These are phyloP conservation scores for Arxiozyma telluris DNA, from an alignment of 1,139 yeast species.

Conservation along the genomic window DNA sequence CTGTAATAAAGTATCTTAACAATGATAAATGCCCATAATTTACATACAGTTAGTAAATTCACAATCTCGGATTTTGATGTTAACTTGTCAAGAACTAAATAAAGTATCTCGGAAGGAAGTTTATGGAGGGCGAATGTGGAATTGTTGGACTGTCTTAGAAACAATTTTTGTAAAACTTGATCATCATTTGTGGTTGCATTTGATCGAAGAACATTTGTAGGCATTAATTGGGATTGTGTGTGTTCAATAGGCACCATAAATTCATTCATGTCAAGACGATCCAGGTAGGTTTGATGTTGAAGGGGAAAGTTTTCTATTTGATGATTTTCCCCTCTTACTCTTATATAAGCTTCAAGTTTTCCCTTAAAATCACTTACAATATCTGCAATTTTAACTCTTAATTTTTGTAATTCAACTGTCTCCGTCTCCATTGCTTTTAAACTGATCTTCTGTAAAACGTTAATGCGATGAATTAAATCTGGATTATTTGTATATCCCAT, in stretches of 20 bases:
- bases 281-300: slow-evolving; percentile 19
- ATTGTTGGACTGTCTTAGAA: neutral
- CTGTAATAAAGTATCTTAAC: slow-evolving; percentile 84
- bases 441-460: slow-evolving; percentile 25
- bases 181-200: neutral
- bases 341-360: slow-evolving; percentile 18
- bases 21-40: slow-evolving; percentile 70
- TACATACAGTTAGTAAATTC: slow-evolving; percentile 65
- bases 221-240: slow-evolving; percentile 10
- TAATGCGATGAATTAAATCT: slow-evolving; percentile 15
- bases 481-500: slow-evolving; percentile 13
- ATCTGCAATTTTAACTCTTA: slow-evolving; percentile 18
- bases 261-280: slow-evolving; percentile 20
- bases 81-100: slow-evolving; percentile 60
- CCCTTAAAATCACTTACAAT: slow-evolving; percentile 24
- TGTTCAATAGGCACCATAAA: slow-evolving; percentile 13
- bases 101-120: slow-evolving; percentile 75
- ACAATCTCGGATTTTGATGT: slow-evolving; percentile 57
- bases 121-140: slow-evolving; percentile 40
- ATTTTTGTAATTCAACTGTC: slow-evolving; percentile 24
- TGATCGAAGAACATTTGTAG: slow-evolving; percentile 1
- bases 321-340: slow-evolving; percentile 14
- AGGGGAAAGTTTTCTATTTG: slow-evolving; percentile 20
- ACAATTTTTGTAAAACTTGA: neutral
- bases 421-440: slow-evolving; percentile 29